These are phyloP conservation scores for Lipomyces yamadae DNA, from an alignment of 805 yeast genomes.

Conservation along the genomic window DNA sequence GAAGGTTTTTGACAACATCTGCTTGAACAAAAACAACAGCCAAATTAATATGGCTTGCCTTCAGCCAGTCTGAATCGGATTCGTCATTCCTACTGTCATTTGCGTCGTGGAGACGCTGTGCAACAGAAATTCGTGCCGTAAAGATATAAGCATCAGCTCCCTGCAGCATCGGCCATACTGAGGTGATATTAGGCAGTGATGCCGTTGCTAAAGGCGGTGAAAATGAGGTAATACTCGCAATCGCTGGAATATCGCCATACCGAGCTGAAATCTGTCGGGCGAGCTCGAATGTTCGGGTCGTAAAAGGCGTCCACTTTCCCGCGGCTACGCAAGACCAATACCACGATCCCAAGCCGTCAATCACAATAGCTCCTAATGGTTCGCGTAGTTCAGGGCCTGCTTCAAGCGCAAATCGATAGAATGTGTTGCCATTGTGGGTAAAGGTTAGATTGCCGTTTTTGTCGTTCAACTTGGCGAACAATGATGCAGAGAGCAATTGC, in stretches of 20 bases:
- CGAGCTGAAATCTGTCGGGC: neutral
- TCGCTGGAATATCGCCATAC: slow-evolving; percentile 10
- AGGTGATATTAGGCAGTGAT: neutral
- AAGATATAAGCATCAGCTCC: slow-evolving; percentile 23
- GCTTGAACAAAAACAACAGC: neutral
- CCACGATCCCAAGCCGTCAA: slow-evolving; percentile 25
- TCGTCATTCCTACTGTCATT: slow-evolving; percentile 3
- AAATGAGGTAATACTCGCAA: slow-evolving; percentile 9
- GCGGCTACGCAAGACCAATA: slow-evolving; percentile 18
- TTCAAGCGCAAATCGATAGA: slow-evolving; percentile 1
- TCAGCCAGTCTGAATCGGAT: slow-evolving; percentile 6
- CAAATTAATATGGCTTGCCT: neutral
- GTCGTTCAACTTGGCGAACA: slow-evolving; percentile 7
- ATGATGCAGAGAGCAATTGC: slow-evolving; percentile 9
- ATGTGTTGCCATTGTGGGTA: neutral
- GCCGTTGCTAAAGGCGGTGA: slow-evolving; percentile 1
- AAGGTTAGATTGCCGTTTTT: neutral
- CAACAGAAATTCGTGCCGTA: slow-evolving; percentile 1
- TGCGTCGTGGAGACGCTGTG: neutral
- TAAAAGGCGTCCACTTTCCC: neutral
- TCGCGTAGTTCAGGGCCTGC: neutral
- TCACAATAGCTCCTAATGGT: slow-evolving; percentile 10
- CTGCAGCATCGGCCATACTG: slow-evolving; percentile 26
- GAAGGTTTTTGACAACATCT: slow-evolving; percentile 1
- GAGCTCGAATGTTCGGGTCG: neutral